phyloP scores from a whole-genome alignment of 352 stramenopile species.

The Phytophthora podocarpi region DNA sequence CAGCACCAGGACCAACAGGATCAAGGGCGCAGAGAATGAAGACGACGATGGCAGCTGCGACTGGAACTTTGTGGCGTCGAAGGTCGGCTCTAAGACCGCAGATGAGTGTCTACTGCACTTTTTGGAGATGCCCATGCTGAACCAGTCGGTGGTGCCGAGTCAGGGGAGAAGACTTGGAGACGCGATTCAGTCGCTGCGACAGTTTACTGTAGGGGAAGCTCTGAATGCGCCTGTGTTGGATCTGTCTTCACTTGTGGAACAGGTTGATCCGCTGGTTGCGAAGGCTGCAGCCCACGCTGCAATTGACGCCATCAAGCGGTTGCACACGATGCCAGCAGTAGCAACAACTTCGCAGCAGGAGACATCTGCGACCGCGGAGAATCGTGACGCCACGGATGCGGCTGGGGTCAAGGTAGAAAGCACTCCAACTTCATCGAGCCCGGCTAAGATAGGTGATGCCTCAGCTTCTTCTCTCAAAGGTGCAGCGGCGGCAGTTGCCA shows the following conservation, averaged over 20 bases:
- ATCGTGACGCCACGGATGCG: not conserved
- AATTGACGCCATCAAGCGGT: conserved; percentile 62
- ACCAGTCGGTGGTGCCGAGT: conserved; percentile 18
- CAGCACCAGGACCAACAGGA: conserved; percentile 20
- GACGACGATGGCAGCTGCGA: conserved; percentile 55
- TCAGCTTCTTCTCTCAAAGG: conserved; percentile 36
- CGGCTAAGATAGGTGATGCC: conserved; percentile 7
- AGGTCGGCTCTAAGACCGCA: conserved; percentile 67
- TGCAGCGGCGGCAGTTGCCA: conserved; percentile 45
- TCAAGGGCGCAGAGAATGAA: conserved; percentile 17
- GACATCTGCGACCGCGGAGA: not conserved
- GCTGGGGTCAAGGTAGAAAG: conserved; percentile 19
- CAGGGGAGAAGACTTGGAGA: not conserved
- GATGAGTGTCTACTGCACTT: conserved; percentile 85
- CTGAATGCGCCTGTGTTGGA: conserved; percentile 63
- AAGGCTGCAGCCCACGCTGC: conserved; percentile 73
- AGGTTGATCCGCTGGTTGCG: conserved; percentile 72
- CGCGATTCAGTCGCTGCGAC: conserved; percentile 30
- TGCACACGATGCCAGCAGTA: conserved; percentile 53
- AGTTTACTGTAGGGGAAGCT: conserved; percentile 51
- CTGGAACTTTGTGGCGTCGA: conserved; percentile 79
- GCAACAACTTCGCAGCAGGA: not conserved
- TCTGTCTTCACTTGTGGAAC: conserved; percentile 54
- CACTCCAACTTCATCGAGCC: not conserved
- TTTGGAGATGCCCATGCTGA: conserved; percentile 69